Base-by-base conservation (phyloP, 164 flowering plant genomes). In the Annona squamosa region DNA sequence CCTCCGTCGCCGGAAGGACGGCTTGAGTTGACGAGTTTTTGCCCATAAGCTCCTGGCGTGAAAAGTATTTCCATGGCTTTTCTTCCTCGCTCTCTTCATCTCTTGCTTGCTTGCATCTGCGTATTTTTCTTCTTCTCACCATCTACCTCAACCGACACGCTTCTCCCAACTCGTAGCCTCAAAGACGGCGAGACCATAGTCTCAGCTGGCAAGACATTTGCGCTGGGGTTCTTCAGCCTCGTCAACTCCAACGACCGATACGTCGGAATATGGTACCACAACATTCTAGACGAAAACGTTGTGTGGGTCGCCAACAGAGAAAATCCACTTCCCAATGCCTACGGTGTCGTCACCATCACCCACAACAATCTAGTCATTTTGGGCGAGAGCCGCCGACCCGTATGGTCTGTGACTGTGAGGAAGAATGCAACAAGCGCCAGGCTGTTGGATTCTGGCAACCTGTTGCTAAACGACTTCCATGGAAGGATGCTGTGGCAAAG, bases 271-370 rank as follows among this genome's bases (percentile, higher is more conserved):
- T 62, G 67, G 74, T 72, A 72, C 10, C 0, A 72, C 68, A n/a
- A 46, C 0, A 46, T 72, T 19, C 26, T 43, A 4, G 1, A 0
- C 0, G 18, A 10, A 26, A 72, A 67, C 0, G 46, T 72, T 1
- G 74, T 63, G 6, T 72, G 74, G 56, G 68, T 72, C 5, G 68
- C 74, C 59, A 72, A 72, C 62, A 45, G 74, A 63, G 74, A 46
- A 19, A 10, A 10, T 0, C 44, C 68, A 5, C 5, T 72, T 10
- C 0, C 59, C 0, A 66, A 72, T 13, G 2, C 44, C 44, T 3
- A 48, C 13, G 57, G 74, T 5, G 68, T 46, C 16, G 4, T 63
- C 1, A 10, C 67, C 3, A 7, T 72, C 45, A 19, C n/a, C 16
- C 57, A 63, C 26, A 19, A 59, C 4, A 18, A 63, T 46, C 59